Evolutionary conservation across 164 flowering plant genomes (phyloP), one percentile per base, ranked within the genome.

Genomic region (Annona cherimola): DNA sequence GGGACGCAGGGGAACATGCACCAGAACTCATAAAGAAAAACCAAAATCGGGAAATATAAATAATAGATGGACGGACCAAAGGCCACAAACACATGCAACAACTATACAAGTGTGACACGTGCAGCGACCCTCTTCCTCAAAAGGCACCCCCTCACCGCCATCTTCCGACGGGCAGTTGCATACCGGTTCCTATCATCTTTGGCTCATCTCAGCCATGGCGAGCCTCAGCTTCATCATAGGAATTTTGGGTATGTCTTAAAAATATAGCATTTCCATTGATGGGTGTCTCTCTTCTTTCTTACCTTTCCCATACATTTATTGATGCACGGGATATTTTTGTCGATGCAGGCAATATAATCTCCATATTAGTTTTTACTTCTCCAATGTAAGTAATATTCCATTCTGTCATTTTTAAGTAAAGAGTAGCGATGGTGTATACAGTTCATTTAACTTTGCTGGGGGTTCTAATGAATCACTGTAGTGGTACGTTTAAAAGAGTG

Each of bases 311-410:
- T 6, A 18, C 1, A 26, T 68, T 65, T 6, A 50, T 50, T 55
- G 12, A 12, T 61, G 11, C 20, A 55, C n/a, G 2, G n/a, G 14
- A 44, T 19, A 39, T 9, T 26, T 16, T 20, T 46, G 71, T 50
- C 3, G 16, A 20, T 69, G 42, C 42, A 41, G 45, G 63, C 44
- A 42, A 69, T 67, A 59, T 91, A 2, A 81, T 91, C 35, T 88
- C 96, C 19, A 73, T 89, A 19, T 78, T 89, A 70, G 88, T 88
- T 50, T 90, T 87, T 66, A 55, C 86, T 54, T 85, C 93, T 70
- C 96, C 96, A 65, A 80, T 88, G 96, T 90, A 75, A 86, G 93
- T 16, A 26, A 26, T 57, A 57, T 57, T 14, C 19, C 44, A 41
- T 4, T 41, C 11, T 1, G 18, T 12, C 4, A 40, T 18, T 55